These are phyloP conservation scores for Neolentinus lepideus DNA, from an alignment of 1,284 basidiomycete genomes.

Conservation along the genomic window DNA sequence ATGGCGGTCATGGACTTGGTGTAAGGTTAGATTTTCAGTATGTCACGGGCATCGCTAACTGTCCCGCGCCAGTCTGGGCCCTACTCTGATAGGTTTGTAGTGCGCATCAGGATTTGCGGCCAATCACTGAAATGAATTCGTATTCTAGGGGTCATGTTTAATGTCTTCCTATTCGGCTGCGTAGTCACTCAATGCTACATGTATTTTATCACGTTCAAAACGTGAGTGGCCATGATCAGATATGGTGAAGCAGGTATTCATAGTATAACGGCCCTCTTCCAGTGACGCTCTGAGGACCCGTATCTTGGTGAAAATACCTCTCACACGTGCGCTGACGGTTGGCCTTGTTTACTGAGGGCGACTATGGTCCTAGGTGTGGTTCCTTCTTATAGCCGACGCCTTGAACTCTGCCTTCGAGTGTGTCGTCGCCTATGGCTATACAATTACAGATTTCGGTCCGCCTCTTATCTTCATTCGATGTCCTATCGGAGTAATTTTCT, in stretches of 20 bases:
- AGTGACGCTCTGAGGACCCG: no score
- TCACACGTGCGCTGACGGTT: not conserved
- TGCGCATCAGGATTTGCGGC: not conserved
- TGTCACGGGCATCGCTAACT: not conserved
- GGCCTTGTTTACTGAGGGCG: not conserved
- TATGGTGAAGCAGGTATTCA: no score
- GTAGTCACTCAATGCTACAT: conserved; percentile 30
- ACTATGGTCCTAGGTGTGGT: not conserved
- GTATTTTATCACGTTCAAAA: conserved; percentile 25
- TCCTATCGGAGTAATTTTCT: not conserved
- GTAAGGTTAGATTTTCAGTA: not conserved
- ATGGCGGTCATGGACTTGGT: not conserved
- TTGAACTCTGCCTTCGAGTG: not conserved
- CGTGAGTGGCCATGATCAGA: conserved; percentile 11
- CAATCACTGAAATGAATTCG: not conserved
- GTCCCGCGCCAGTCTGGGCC: not conserved
- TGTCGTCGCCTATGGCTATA: not conserved
- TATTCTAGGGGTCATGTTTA: conserved; percentile 14
- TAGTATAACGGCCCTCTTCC: no score
- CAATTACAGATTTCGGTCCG: conserved; percentile 1
- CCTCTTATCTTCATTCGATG: not conserved
- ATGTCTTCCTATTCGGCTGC: conserved; percentile 28
- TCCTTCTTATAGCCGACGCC: not conserved
- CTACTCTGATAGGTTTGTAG: not conserved
- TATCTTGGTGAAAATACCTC: no score